phyloP scores from a whole-genome alignment of 371 early-diverging fungal genomes.

The Blakeslea trispora region DNA sequence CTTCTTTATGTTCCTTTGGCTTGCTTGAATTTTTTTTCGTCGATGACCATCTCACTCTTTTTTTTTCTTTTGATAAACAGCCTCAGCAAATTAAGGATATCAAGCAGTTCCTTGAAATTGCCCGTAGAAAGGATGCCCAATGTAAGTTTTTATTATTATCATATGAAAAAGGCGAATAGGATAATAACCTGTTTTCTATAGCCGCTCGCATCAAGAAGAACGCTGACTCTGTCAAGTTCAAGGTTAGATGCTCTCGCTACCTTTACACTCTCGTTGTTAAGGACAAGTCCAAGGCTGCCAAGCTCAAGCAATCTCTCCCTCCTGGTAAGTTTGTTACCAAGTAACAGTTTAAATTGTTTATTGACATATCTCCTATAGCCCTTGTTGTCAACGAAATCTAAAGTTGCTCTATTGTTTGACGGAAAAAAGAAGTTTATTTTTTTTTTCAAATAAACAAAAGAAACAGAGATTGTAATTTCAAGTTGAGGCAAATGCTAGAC shows the following conservation, averaged over 20 bases:
- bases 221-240: conserved; percentile 95
- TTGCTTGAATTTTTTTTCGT: too few relatives aligned
- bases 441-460: conserved; percentile 2
- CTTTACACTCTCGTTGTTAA: conserved; percentile 97
- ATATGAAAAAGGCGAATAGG: not conserved
- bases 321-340: conserved; percentile 58
- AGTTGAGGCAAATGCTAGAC: too few relatives aligned
- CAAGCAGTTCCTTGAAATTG: conserved; percentile 97
- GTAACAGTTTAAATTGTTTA: not conserved
- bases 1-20: too few relatives aligned
- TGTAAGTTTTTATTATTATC: conserved; percentile 47
- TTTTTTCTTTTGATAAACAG: conserved; percentile 62
- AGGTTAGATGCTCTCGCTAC: conserved; percentile 97
- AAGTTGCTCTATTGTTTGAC: not conserved
- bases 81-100: conserved; percentile 97
- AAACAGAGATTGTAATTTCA: too few relatives aligned
- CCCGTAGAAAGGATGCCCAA: conserved; percentile 95
- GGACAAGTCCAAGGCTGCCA: conserved; percentile 95
- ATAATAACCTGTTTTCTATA: conserved; percentile 19
- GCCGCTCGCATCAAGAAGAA: conserved; percentile 97
- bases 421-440: conserved; percentile 9
- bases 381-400: conserved; percentile 46
- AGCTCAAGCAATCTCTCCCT: conserved; percentile 93
- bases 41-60: too few relatives aligned
- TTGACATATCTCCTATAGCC: conserved; percentile 19